Base-by-base conservation (phyloP, 257 asterid genomes). In the Nicotiana undulata region DNA sequence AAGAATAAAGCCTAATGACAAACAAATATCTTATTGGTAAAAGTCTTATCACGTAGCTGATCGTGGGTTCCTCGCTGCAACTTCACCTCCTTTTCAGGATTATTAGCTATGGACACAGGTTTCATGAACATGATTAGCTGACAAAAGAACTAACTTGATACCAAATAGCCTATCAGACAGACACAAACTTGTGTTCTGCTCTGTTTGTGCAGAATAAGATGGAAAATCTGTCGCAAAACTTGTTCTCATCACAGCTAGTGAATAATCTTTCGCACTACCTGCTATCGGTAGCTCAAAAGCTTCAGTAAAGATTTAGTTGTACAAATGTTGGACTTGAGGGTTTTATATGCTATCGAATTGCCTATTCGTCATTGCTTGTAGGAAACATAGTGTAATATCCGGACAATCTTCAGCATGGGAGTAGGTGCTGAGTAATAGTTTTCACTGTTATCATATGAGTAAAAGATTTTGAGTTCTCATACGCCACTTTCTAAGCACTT, bases 51-150 rank as follows among this genome's bases (percentile, higher is more conserved):
- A 9, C 49, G 2, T 40, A 12, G 31, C 44, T 26, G 37, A 64
- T 64, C 46, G 20, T 24, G 81, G 46, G 61, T 78, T 26, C 59
- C 34, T 60, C 13, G 70, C 58, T 59, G 44, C 55, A 37, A 63
- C 74, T 78, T 37, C 72, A 32, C 70, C 61, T 37, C 26, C 49
- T 77, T 66, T 58, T 26, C 18, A 20, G 79, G 37, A 59, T 60
- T 59, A 78, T 78, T 78, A 78, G 81, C 81, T 46, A 60, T 32
- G 70, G 81, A 22, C 61, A 74, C 16, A 8, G 40, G 51, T 37
- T 49, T 12, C 61, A 74, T 49, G 61, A 49, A 40, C 79, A 74
- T 24, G 79, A 49, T 49, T 26, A 59, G 78, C 26, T 49, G 61
- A 74, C 61, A 49, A 74, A 74, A 49, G 24, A 56, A 72, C 31